Evolutionary conservation across 352 stramenopile species (phyloP).

Genomic region (Globisporangium irregulare): DNA sequence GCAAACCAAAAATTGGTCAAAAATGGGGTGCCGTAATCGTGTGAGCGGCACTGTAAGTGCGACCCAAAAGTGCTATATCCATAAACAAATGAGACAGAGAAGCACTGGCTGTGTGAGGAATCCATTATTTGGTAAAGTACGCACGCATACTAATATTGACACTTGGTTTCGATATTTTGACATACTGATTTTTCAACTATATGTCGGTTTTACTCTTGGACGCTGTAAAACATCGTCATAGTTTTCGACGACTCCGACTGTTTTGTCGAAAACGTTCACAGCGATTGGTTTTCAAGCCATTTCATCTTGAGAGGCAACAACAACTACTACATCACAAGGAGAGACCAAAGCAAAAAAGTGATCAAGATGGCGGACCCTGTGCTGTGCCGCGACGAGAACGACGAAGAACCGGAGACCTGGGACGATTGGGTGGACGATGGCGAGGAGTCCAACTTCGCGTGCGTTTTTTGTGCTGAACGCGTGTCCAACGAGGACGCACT

Average conservation of each 20-base stretch:
- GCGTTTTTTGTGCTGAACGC: conserved; percentile 64
- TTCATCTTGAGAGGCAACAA: background rate
- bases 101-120: too few relatives aligned
- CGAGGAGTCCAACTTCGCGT: conserved; percentile 45
- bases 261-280: conserved; percentile 5
- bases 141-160: too few relatives aligned
- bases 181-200: too few relatives aligned
- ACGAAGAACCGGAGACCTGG: conserved; percentile 59
- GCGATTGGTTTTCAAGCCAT: conserved; percentile 17
- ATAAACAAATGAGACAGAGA: too few relatives aligned
- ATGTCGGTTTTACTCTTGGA: too few relatives aligned
- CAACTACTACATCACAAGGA: background rate
- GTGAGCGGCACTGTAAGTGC: too few relatives aligned
- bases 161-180: too few relatives aligned
- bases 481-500: conserved; percentile 46
- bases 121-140: too few relatives aligned
- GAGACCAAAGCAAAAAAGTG: background rate
- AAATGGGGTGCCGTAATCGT: too few relatives aligned
- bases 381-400: conserved; percentile 26
- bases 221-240: too few relatives aligned
- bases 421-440: conserved; percentile 84
- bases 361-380: conserved; percentile 13
- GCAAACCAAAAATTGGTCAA: too few relatives aligned
- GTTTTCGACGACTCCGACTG: background rate
- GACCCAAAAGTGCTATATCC: too few relatives aligned